These are phyloP conservation scores for Haplosporangium gracile DNA, from an alignment of 192 early-diverging fungal genomes.

Conservation along the genomic window DNA sequence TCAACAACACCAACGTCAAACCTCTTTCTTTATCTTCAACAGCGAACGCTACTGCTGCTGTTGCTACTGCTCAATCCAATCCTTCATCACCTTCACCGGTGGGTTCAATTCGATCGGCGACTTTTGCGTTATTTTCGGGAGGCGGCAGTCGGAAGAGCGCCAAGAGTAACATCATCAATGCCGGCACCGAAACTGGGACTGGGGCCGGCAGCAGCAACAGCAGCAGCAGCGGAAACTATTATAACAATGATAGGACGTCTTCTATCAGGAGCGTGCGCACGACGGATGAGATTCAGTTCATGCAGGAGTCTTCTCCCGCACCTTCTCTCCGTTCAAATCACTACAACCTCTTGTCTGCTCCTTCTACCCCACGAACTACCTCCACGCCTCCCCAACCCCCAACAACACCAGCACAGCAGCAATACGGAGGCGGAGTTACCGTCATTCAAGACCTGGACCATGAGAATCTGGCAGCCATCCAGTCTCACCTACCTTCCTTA, in stretches of 20 bases:
- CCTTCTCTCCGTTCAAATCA: neutral
- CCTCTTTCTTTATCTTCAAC: too few species aligned
- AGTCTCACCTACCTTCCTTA: neutral
- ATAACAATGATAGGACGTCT: neutral
- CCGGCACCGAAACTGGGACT: neutral
- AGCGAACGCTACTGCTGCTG: neutral
- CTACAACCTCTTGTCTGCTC: neutral
- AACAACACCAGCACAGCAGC: neutral
- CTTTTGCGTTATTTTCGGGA: conserved; percentile 33
- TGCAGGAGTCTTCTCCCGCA: neutral
- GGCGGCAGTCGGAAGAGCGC: conserved; percentile 21
- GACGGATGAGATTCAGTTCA: conserved; percentile 2
- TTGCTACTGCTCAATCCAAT: neutral
- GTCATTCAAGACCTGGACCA: conserved; percentile 7
- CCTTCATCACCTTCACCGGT: conserved; percentile 9
- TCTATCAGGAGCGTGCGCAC: conserved; percentile 6
- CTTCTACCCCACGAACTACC: neutral
- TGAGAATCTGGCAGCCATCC: neutral
- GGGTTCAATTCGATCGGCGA: conserved; percentile 14
- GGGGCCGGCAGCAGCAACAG: neutral
- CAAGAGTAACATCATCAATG: conserved; percentile 1
- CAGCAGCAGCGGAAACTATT: neutral
- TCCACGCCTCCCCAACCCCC: neutral
- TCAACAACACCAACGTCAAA: neutral
- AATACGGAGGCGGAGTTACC: neutral